A percentile compares a stretch with the other conserved stretches of the same genome.
Conservation (phyloP, 164 flowering plant species). For the Malania oleifera region DNA sequence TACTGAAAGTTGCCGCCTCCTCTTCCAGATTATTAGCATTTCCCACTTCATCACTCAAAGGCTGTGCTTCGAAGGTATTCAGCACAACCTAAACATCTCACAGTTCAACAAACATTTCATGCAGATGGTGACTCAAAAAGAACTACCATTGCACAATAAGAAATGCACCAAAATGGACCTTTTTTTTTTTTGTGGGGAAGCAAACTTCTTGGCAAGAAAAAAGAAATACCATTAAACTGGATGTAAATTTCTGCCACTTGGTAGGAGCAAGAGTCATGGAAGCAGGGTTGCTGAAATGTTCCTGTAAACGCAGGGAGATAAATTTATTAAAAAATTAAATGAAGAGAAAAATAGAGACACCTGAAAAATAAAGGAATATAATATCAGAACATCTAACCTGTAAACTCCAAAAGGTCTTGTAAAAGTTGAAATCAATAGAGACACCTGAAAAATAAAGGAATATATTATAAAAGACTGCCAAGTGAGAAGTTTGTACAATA, state of each 20-base stretch:
- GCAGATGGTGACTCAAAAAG: background rate
- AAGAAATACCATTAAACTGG: conserved; percentile 64
- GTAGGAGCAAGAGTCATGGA: conserved; percentile 44
- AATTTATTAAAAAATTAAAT: background rate
- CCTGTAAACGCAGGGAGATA: conserved; percentile 46
- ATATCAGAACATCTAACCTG: no score
- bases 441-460: conserved; percentile 44
- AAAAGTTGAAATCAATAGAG: conserved; percentile 95
- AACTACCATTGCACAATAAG: background rate
- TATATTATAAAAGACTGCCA: background rate
- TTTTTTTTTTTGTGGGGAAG: background rate
- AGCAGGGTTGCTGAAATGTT: conserved; percentile 76
- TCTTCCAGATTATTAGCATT: conserved; percentile 85
- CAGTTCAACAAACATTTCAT: conserved; percentile 4
- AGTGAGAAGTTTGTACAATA: background rate
- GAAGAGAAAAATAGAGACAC: no score
- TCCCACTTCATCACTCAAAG: conserved; percentile 92
- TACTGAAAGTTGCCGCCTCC: conserved; percentile 77
- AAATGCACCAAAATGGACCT: conserved; percentile 4
- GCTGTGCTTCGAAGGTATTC: conserved; percentile 94
- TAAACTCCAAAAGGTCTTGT: conserved; percentile 97
- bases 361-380: no score
- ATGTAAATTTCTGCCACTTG: conserved; percentile 92
- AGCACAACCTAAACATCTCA: conserved; percentile 59
- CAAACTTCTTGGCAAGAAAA: background rate